These are phyloP conservation scores for Biscutella laevigata DNA, from an alignment of 441 rosid species.

Conservation along the genomic window DNA sequence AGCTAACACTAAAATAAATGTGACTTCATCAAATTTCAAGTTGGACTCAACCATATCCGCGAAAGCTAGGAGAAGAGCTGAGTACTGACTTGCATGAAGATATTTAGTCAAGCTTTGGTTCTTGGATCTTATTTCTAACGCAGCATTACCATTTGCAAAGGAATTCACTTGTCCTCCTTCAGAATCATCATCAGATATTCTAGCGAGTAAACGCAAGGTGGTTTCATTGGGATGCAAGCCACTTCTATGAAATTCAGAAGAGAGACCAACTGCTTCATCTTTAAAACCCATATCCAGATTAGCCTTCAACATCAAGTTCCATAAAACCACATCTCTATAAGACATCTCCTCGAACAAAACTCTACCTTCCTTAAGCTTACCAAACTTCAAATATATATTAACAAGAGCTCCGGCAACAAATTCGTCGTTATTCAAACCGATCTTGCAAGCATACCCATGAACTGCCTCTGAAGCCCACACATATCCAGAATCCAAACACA, in stretches of 20 bases:
- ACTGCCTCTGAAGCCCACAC: constrained; percentile 32
- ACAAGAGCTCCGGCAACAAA: constrained; percentile 35
- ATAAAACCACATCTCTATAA: constrained; percentile 32
- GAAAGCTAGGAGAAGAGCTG: constrained; percentile 28
- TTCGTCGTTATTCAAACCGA: constrained; percentile 30
- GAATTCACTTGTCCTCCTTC: constrained; percentile 9
- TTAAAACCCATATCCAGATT: constrained; percentile 24
- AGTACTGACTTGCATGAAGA: constrained; percentile 21
- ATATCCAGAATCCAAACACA: constrained; percentile 33
- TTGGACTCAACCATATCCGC: constrained; percentile 26
- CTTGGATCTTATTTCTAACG: constrained; percentile 16
- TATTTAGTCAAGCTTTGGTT: constrained; percentile 24
- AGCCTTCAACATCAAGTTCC: constrained; percentile 40
- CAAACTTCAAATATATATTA: constrained; percentile 30
- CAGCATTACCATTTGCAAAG: background rate
- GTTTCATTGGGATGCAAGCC: constrained; percentile 25
- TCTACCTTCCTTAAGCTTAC: constrained; percentile 28
- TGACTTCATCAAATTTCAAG: constrained; percentile 30
- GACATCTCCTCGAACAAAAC: constrained; percentile 32
- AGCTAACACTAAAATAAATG: constrained; percentile 31
- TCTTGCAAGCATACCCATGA: constrained; percentile 38
- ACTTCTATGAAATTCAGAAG: constrained; percentile 23
- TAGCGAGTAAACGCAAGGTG: constrained; percentile 22
- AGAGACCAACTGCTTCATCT: constrained; percentile 20
- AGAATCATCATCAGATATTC: constrained; percentile 13